Evolutionary conservation across 2,329 filamentous ascomycete species (phyloP), one percentile per base, ranked within the genome.

Genomic region (Curvularia spicifera): DNA sequence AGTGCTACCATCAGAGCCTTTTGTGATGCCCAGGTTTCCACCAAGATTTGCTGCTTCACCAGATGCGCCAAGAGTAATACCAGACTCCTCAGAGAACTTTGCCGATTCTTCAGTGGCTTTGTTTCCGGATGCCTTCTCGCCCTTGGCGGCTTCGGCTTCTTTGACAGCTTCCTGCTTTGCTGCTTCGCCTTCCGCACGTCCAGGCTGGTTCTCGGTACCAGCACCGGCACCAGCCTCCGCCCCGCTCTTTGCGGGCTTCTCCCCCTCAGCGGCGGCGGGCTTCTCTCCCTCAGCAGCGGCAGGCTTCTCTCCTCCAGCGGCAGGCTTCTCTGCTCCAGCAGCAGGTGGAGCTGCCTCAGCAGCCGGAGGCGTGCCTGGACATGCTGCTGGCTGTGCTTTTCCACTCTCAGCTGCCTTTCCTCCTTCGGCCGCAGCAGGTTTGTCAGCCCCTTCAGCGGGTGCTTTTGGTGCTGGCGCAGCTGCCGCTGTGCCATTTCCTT

Each of bases 21-120:
- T 64, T 1, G 71, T 75, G 43, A 75, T 73, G 1, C 72, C 72
- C 55, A 75, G 43, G 28, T 74, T 70, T 10, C 72, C 72, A 8
- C 71, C 72, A n/a, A 69, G 51, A 31, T 74, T 75, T 22, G 62
- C 59, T 8, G 72, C 64, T 48, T 64, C 68, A 1, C 72, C 72
- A 24, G 59, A 42, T 18, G 59, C 26, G 39, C 65, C 67, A 15
- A 73, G 55, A 0, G 67, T 70, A 43, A 75, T 71, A 9, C 69
- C 71, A 42, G 60, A 64, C 28, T 66, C 66, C 18, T 75, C 70
- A 1, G 70, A 66, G 53, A 75, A 74, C 45, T 60, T 60, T 49
- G 72, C 72, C 4, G 72, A 68, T 47, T 75, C 67, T 40, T 74
- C 60, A 5, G 68, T 70, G 15, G 72, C 72, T 43, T 70, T 70